phyloP scores from a whole-genome alignment of 1,284 basidiomycete species.

The Tylopilus orsonianus region DNA sequence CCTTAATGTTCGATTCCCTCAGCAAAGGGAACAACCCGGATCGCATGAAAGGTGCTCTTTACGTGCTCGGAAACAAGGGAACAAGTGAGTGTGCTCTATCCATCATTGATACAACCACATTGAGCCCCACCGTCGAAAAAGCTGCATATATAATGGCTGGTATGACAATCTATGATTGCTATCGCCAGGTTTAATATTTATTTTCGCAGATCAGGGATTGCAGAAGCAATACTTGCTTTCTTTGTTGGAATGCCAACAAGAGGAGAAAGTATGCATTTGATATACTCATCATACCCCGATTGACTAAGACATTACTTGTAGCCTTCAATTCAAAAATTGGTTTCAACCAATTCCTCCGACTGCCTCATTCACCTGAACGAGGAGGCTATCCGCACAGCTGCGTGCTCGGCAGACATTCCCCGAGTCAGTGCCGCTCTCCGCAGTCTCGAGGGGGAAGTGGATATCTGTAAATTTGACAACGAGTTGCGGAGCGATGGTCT shows the following conservation, averaged over 20 bases:
- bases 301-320: conserved; percentile 31
- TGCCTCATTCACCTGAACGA: conserved; percentile 58
- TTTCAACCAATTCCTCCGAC: conserved; percentile 73
- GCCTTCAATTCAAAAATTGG: conserved; percentile 91
- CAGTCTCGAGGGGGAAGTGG: conserved; percentile 51
- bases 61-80: conserved; percentile 81
- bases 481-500: conserved; percentile 45
- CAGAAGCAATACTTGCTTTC: conserved; percentile 66
- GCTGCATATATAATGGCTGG: conserved; percentile 67
- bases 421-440: conserved; percentile 46
- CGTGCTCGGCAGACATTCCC: conserved; percentile 49
- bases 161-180: conserved; percentile 30
- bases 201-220: conserved; percentile 60
- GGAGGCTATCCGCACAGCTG: conserved; percentile 60
- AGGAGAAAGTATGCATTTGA: conserved; percentile 71
- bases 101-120: conserved; percentile 1
- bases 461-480: conserved; percentile 41
- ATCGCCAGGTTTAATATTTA: conserved; percentile 11
- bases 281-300: background rate
- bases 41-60: conserved; percentile 93
- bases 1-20: conserved; percentile 72
- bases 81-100: conserved; percentile 44
- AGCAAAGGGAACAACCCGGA: conserved; percentile 84
- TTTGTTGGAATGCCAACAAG: conserved; percentile 85
- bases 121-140: conserved; percentile 21